Base-by-base conservation (phyloP, 2,329 filamentous ascomycete genomes). In the Paracorniculantispora psalliotae region DNA sequence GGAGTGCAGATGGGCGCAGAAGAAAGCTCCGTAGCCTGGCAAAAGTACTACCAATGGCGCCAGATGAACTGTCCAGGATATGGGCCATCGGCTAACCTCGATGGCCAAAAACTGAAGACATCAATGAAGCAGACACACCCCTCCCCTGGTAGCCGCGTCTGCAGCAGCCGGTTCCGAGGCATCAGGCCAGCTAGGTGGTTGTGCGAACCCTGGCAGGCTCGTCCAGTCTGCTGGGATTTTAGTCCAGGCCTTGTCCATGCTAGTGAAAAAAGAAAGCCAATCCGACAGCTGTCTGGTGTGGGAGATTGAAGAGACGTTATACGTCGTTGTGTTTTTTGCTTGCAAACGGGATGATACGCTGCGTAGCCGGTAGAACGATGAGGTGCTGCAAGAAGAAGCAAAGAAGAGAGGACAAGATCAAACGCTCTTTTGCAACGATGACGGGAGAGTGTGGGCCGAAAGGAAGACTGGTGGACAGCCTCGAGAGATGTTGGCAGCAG, bases 1-100 rank as follows among this genome's bases (percentile, higher is more conserved):
- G 41, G 43, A 28, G 41, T 54, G 51, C 49, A 52, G 33, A 52
- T 52, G 49, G 49, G 25, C 35, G 46, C 52, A 46, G 41, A 47
- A 49, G 44, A 48, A 57, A 57, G 44, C 35, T 49, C 54, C 54
- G 35, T 47, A 43, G 33, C 43, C 21, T 57, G 53, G 53, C 19
- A 46, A 35, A 4, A 44, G 15, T 21, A 56, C 39, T 25, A 37
- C 43, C 53, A 56, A 26, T 46, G 41, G 52, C 28, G 19, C 53
- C 30, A 56, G 53, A 56, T 48, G 41, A 48, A 37, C 43, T 28
- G 46, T 17, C 43, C 33, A 39, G 53, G 53, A 39, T 48, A 28
- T n/a, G 46, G 21, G 12, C 28, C 43, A 56, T 56, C 53, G 53
- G 53, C n/a, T 48, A 41, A 54, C 26, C 33, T n/a, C 25, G 21